Evolutionary conservation across 2,329 filamentous ascomycete species (phyloP), one percentile per base, ranked within the genome.

Genomic region (Esteya vermicola): DNA sequence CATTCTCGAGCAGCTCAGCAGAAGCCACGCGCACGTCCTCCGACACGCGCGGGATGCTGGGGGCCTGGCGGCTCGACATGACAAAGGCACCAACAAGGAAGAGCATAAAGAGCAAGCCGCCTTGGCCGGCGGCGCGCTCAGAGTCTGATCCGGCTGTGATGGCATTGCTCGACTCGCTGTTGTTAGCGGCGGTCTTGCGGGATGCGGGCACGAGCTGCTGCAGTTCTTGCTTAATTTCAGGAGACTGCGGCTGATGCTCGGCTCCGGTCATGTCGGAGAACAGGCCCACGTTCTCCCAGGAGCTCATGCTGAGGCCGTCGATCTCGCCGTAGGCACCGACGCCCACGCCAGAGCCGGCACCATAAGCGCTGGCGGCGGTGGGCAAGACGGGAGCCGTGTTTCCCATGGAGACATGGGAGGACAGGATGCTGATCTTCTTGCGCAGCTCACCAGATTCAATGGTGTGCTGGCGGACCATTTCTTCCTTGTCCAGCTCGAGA

Each of bases 61-160:
- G 75, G n/a, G 78, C 68, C 33, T 77, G 74, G 50, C 77, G 77
- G 62, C 88, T 93, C 25, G 89, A 95, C 46, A 91, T 81, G 51
- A 96, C 86, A 56, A 95, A 94, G 39, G 91, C 91, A 55, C 91
- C 91, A 48, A 94, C 88, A 40, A 98, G 81, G 55, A 98, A 82
- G 50, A 95, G 82, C 85, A 95, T 93, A 60, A 89, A 81, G 58
- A 96, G 70, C 52, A 96, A 64, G 52, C 85, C 75, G 38, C 85
- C 84, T 52, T 88, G 83, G 50, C 85, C 79, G 45, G 78, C 71
- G 43, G 73, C 64, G 63, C 79, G 79, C 46, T 81, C 75, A 32
- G 75, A 69, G 27, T 19, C n/a, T 9, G 25, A 20, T 51, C 56
- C 55, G 33, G 61, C 55, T 38, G 67, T 58, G 41, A 56, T 50